phyloP scores from a whole-genome alignment of 2,329 filamentous ascomycete genomes.

The Sporothrix pallida region DNA sequence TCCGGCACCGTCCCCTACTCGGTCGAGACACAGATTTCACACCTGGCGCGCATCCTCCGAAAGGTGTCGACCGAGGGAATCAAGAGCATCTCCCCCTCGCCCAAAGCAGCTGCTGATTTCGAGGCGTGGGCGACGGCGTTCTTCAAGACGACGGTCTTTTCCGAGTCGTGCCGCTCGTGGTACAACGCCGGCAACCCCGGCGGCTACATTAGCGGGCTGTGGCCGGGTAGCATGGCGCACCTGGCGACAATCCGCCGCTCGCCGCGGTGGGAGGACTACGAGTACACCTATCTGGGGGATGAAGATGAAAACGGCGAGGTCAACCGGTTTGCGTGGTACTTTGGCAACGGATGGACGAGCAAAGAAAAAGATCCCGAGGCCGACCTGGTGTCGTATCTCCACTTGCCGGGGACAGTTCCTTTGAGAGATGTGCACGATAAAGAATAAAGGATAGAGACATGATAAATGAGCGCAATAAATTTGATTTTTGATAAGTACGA shows the following conservation, averaged over 20 bases:
- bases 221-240: conserved; percentile 41
- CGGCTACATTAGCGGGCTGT: conserved; percentile 41
- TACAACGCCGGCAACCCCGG: conserved; percentile 44
- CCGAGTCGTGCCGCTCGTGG: conserved; percentile 43
- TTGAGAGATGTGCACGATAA: conserved; percentile 68
- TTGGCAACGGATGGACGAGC: conserved; percentile 51
- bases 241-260: conserved; percentile 40
- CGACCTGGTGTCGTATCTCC: conserved; percentile 52
- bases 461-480: background rate
- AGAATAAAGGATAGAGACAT: conserved; percentile 55
- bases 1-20: conserved; percentile 37
- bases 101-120: conserved; percentile 39
- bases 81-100: conserved; percentile 40
- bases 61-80: conserved; percentile 57
- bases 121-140: conserved; percentile 44
- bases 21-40: conserved; percentile 42
- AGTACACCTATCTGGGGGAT: conserved; percentile 51
- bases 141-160: conserved; percentile 43
- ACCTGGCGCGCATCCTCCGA: conserved; percentile 57
- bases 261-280: conserved; percentile 47
- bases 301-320: conserved; percentile 44
- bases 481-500: too few relatives aligned
- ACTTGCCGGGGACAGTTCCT: conserved; percentile 60
- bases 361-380: conserved; percentile 49
- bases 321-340: conserved; percentile 52